Base-by-base conservation (phyloP, 2,329 filamentous ascomycete genomes). In the Plenodomus lindquistii region DNA sequence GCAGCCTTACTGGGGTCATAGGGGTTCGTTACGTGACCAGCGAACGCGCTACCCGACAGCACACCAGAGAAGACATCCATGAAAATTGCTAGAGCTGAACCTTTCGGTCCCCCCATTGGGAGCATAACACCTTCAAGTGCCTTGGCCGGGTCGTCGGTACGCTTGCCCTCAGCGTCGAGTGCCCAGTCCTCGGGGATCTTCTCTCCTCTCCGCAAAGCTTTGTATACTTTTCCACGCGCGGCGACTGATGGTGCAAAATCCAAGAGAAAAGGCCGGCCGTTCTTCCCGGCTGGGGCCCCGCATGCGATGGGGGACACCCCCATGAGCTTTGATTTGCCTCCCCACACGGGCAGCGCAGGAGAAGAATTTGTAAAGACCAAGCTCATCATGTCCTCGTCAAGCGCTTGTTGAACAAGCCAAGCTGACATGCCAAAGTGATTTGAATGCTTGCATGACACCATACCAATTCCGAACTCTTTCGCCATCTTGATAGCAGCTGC, bases 31-130 rank as follows among this genome's bases (percentile, higher is more conserved):
- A 94, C 89, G 62, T 88, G 79, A 0, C 89, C 89, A 0, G 88
- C 90, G 71, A 90, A 94, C 0, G 88, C 88, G 24, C 85, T 86
- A 0, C 89, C 89, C 0, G 87, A 90, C 0, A 94, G 63, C 0
- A 89, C 86, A 0, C 89, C 89, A 0, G 88, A 91, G 65, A 94
- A 93, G 2, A 95, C 87, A 65, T 94, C 89, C 90, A 94, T 94
- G 87, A 91, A 93, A 46, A 94, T 83, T 0, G 87, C 77, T 35
- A 94, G 69, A 0, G 82, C 90, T 2, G 86, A 89, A 0, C 90
- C 90, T 70, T 94, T 94, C 0, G 89, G 88, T 0, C 90, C 89
- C 2, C 89, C 89, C 87, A 94, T 91, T 0, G 89, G 89, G 17
- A 93, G 73, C 89, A 94, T 93, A 3, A 92, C 87, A 39, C 61